Conservation (phyloP, 108 stramenopile species). For the Thalassiosira profunda region DNA sequence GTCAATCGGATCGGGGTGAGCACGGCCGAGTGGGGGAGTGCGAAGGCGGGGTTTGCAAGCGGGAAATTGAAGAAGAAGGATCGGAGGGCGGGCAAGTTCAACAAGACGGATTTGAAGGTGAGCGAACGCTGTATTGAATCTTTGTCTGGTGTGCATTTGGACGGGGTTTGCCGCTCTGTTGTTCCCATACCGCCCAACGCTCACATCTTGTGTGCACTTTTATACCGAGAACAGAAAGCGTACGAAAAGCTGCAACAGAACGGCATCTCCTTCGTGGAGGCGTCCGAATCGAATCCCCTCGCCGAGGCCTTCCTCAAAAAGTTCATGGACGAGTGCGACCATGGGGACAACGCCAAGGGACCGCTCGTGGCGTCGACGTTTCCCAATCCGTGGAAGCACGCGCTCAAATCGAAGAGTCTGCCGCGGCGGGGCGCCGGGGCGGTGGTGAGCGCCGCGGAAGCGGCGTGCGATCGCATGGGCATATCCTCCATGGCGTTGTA, state of each 20-base stretch:
- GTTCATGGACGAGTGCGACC: constrained; percentile 48
- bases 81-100: constrained; percentile 68
- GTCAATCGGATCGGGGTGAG: constrained; percentile 88
- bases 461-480: constrained; percentile 59
- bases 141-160: background rate
- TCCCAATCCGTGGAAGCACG: constrained; percentile 53
- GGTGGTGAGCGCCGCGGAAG: constrained; percentile 48
- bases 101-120: constrained; percentile 70
- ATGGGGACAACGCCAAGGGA: constrained; percentile 31
- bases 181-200: background rate
- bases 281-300: constrained; percentile 66
- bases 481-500: constrained; percentile 55
- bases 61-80: constrained; percentile 78
- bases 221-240: constrained; percentile 45
- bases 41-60: constrained; percentile 59
- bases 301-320: constrained; percentile 54
- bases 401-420: constrained; percentile 19
- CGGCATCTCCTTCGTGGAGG: constrained; percentile 78
- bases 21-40: constrained; percentile 73
- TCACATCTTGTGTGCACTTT: constrained; percentile 1
- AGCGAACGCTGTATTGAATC: constrained; percentile 10
- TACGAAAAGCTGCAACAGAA: constrained; percentile 65
- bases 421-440: constrained; percentile 36
- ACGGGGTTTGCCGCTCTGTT: background rate
- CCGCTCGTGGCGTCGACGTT: constrained; percentile 50